Evolutionary conservation across 2,329 filamentous ascomycete species (phyloP).

Genomic region (Ceratocystiopsis brevicomis): DNA sequence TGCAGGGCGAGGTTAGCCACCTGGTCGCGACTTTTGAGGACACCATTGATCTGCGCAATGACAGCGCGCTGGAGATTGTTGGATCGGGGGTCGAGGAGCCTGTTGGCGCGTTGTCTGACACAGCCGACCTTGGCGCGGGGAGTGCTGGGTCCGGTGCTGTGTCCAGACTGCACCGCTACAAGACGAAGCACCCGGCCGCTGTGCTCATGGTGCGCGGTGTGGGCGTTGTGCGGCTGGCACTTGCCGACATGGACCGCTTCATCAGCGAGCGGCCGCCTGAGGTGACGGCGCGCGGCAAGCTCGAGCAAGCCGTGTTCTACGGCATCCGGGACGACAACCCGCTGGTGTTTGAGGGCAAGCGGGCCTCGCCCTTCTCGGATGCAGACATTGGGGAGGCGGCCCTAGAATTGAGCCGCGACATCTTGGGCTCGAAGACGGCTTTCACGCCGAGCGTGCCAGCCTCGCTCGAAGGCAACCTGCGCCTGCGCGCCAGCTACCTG

Average conservation of each 20-base stretch:
- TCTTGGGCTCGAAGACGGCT: constrained; percentile 57
- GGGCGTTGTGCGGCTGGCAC: constrained; percentile 39
- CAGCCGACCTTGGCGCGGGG: background rate
- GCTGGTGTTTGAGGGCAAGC: constrained; percentile 59
- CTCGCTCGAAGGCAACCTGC: constrained; percentile 66
- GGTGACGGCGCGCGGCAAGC: constrained; percentile 69
- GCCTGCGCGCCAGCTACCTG: constrained; percentile 52
- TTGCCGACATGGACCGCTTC: constrained; percentile 40
- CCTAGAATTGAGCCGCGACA: constrained; percentile 58
- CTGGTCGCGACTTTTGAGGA: constrained; percentile 63
- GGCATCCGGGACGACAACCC: constrained; percentile 66
- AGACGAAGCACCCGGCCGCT: constrained; percentile 41
- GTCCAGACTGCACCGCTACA: constrained; percentile 29
- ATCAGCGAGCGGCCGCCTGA: constrained; percentile 35
- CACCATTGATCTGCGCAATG: constrained; percentile 57
- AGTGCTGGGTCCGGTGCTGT: background rate
- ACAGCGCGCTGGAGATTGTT: constrained; percentile 42
- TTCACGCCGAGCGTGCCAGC: constrained; percentile 56
- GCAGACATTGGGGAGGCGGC: constrained; percentile 62
- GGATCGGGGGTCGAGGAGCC: constrained; percentile 46
- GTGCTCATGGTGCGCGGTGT: constrained; percentile 43
- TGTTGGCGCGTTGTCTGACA: constrained; percentile 17
- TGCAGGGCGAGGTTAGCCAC: constrained; percentile 44
- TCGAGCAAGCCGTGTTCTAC: constrained; percentile 91
- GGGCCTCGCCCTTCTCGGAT: constrained; percentile 45